phyloP scores from a whole-genome alignment of 768 basidiomycete species.

The Mycena haematopus region DNA sequence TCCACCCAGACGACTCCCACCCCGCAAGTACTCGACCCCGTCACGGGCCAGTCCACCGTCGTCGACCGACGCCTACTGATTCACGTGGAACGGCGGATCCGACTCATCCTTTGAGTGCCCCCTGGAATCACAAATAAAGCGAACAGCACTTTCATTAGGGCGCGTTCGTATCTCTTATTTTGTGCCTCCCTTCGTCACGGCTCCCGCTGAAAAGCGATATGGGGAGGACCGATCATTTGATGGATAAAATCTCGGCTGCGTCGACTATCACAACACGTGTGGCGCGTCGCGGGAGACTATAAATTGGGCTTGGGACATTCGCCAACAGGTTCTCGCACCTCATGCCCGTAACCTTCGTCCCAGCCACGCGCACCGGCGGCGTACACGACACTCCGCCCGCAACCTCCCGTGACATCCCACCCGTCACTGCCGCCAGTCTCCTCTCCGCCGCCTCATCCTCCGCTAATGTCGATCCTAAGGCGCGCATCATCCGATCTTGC shows the following conservation, averaged over 20 bases:
- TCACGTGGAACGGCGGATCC: too few relatives aligned
- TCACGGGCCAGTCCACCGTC: too few relatives aligned
- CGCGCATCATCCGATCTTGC: constrained; percentile 16
- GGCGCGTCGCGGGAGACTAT: constrained; percentile 18
- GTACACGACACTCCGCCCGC: constrained; percentile 13
- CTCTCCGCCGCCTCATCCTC: constrained; percentile 20
- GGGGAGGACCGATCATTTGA: too few relatives aligned
- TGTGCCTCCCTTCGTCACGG: too few relatives aligned
- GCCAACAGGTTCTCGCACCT: constrained; percentile 5
- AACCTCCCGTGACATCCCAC: constrained; percentile 17
- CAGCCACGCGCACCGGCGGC: constrained; percentile 11
- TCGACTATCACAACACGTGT: constrained; percentile 26
- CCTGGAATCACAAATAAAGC: too few relatives aligned
- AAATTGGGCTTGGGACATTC: constrained; percentile 5
- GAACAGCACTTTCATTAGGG: too few relatives aligned
- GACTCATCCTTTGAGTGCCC: too few relatives aligned
- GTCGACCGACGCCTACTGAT: too few relatives aligned
- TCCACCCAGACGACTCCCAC: too few relatives aligned
- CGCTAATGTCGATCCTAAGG: constrained; percentile 1
- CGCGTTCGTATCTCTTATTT: too few relatives aligned
- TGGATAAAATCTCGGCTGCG: neutral
- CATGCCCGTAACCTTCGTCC: constrained; percentile 23
- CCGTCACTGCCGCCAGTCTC: constrained; percentile 18
- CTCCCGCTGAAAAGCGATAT: too few relatives aligned
- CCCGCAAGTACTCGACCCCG: too few relatives aligned